phyloP scores from a whole-genome alignment of 2,329 filamentous ascomycete species.

The Botrytis aclada region DNA sequence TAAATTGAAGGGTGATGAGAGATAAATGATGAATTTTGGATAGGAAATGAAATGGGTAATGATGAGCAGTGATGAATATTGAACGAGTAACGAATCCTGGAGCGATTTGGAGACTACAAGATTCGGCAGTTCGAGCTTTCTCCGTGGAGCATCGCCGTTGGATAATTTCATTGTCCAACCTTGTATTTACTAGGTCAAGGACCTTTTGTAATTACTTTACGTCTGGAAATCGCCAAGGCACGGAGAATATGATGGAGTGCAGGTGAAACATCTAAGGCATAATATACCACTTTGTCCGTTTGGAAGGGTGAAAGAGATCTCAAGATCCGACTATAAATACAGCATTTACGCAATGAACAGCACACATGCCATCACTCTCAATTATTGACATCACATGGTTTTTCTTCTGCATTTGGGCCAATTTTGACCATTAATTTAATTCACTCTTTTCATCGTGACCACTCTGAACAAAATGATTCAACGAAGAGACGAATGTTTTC shows the following conservation, averaged over 20 bases:
- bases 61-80: background rate
- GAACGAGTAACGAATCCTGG: background rate
- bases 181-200: background rate
- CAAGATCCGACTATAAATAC: background rate
- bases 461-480: background rate
- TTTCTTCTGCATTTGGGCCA: background rate
- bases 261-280: background rate
- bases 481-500: background rate
- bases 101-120: background rate
- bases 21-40: background rate
- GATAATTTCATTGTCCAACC: background rate
- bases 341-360: background rate
- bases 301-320: background rate
- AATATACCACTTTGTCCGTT: background rate
- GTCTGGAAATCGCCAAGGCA: background rate
- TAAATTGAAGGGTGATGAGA: constrained; percentile 46
- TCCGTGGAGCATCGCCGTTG: background rate
- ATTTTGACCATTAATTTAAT: background rate
- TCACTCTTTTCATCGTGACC: background rate
- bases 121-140: background rate
- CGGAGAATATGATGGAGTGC: background rate
- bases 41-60: background rate
- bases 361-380: background rate
- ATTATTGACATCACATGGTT: background rate
- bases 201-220: background rate